Evolutionary conservation across 2,329 filamentous ascomycete species (phyloP), one percentile per base, ranked within the genome.

Genomic region (Neonectria ditissima): DNA sequence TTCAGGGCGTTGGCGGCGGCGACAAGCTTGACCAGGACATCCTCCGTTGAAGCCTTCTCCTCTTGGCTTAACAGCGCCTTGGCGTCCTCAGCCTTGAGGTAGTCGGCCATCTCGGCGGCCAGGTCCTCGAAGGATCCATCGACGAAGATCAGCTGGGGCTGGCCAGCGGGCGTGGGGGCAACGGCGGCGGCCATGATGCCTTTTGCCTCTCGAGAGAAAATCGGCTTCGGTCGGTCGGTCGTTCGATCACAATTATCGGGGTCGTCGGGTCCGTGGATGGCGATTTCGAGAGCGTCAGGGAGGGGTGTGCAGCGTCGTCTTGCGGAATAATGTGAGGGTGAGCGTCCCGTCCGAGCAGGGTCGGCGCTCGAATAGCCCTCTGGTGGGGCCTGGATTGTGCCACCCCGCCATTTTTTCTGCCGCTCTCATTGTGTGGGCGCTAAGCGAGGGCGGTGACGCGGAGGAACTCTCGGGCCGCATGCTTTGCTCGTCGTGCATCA

Each of bases 51-150:
- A 18, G 75, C 73, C 75, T 89, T 88, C 82, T 94, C 84, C 70
- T 89, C 88, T 80, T 86, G 85, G 75, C 96, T 83, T 71, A 95
- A 86, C 68, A 92, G 88, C 79, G 90, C 86, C 78, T 96, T 85
- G 70, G 92, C 91, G 76, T 92, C 91, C 78, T 94, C 88, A 73
- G 90, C 85, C 81, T 97, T 93, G 79, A 99, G 86, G 83, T 97
- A 97, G 75, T 94, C 92, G 80, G 95, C 94, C 85, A 99, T 92
- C 84, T 99, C 96, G 81, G 92, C 90, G 76, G 92, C 90, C 78
- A 97, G 90, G 84, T 98, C 96, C 80, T 94, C 90, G 80, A 97
- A 97, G 75, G 89, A 88, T 80, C 96, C 96, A 85, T 99, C 96
- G 81, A 99, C 88, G 77, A 91, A 91, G 78, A 91, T 85, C 75